phyloP scores from a whole-genome alignment of 352 stramenopile species.

The Globisporangium solare region DNA sequence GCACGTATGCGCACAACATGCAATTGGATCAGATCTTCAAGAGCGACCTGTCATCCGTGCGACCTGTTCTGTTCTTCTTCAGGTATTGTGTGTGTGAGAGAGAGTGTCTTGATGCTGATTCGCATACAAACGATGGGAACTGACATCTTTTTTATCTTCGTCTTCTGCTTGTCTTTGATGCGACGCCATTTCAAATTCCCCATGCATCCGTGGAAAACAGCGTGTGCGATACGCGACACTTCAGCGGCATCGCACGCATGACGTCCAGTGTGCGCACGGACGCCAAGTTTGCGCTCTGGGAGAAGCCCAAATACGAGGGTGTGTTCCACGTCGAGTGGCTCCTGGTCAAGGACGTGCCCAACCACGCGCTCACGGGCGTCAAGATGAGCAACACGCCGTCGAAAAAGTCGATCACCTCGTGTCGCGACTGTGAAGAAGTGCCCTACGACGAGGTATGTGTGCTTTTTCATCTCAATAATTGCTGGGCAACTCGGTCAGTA shows the following conservation, averaged over 20 bases:
- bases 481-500: no score
- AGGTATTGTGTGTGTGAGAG: constrained; percentile 28
- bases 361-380: constrained; percentile 66
- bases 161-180: neutral
- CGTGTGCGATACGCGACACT: constrained; percentile 72
- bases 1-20: constrained; percentile 64
- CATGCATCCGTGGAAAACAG: constrained; percentile 16
- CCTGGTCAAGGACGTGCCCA: constrained; percentile 80
- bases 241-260: constrained; percentile 76
- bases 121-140: no score
- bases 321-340: constrained; percentile 82
- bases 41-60: constrained; percentile 60
- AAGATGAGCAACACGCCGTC: constrained; percentile 77
- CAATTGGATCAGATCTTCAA: constrained; percentile 65
- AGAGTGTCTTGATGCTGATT: neutral
- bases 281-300: constrained; percentile 62
- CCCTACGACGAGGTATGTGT: constrained; percentile 55
- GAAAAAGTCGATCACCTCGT: constrained; percentile 79
- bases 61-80: constrained; percentile 75
- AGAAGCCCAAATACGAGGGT: constrained; percentile 81
- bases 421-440: constrained; percentile 77
- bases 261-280: constrained; percentile 52
- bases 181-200: neutral
- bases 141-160: no score
- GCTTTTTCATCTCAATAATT: no score